A percentile compares a stretch with the other conserved stretches of the same genome.
Evolutionary conservation across 2,329 filamentous ascomycete species (phyloP).

Genomic region (Epichloe baconii): DNA sequence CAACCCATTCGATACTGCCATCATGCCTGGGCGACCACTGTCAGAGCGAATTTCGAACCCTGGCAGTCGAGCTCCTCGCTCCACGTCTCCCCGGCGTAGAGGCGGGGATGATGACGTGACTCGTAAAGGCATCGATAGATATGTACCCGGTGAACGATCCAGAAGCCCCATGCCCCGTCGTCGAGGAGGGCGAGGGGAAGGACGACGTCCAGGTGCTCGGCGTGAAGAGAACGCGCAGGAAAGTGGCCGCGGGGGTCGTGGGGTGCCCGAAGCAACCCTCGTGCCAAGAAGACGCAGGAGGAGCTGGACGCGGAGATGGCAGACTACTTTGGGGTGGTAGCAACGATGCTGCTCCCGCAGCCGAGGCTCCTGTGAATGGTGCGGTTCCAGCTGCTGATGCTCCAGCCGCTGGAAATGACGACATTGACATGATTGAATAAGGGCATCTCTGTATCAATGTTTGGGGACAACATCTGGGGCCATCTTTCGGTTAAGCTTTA

Average conservation of each 20-base stretch:
- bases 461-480: not conserved
- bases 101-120: conserved; percentile 43
- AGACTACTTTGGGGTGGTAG: conserved; percentile 62
- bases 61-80: conserved; percentile 50
- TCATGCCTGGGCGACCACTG: conserved; percentile 42
- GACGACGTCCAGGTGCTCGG: conserved; percentile 37
- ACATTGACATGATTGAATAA: conserved; percentile 61
- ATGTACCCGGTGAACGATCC: conserved; percentile 51
- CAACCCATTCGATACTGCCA: conserved; percentile 44
- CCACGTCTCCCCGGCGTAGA: conserved; percentile 35
- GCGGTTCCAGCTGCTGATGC: conserved; percentile 19
- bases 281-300: conserved; percentile 75
- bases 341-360: conserved; percentile 18
- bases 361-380: conserved; percentile 16
- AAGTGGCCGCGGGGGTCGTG: conserved; percentile 25
- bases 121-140: conserved; percentile 63
- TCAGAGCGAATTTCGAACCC: conserved; percentile 48
- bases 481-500: not conserved
- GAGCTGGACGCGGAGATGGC: conserved; percentile 96
- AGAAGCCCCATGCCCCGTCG: conserved; percentile 46
- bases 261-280: conserved; percentile 31
- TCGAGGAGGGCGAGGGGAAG: conserved; percentile 36
- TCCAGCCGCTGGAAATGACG: conserved; percentile 28
- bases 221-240: conserved; percentile 26
- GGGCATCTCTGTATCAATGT: not conserved